These are phyloP conservation scores for Viola pubescens DNA, from an alignment of 441 rosid species.

Conservation along the genomic window DNA sequence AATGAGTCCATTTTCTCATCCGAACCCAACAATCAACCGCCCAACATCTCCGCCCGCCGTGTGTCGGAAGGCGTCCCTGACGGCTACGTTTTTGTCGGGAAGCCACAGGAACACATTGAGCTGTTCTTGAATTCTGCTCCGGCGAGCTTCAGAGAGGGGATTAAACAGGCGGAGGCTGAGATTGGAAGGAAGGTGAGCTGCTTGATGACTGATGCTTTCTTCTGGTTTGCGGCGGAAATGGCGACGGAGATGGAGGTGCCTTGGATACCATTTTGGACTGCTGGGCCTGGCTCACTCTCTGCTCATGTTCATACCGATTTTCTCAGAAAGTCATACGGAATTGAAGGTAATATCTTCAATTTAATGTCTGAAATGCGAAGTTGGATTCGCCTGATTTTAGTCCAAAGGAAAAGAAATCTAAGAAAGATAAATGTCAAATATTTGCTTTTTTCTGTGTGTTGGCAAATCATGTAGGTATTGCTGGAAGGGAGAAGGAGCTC, in stretches of 20 bases:
- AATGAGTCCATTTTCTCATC: conserved; percentile 24
- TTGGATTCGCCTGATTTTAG: neutral
- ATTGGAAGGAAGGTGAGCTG: conserved; percentile 38
- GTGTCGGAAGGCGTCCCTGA: conserved; percentile 41
- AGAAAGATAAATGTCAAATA: too few species aligned
- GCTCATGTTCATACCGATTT: conserved; percentile 29
- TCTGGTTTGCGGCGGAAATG: conserved; percentile 35
- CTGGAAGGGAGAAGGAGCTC: conserved; percentile 28
- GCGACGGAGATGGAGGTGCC: conserved; percentile 31
- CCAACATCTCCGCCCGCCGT: conserved; percentile 29
- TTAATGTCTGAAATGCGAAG: neutral
- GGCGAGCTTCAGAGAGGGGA: conserved; percentile 25
- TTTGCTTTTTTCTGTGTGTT: neutral
- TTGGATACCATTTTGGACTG: conserved; percentile 39
- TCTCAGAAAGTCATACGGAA: conserved; percentile 17
- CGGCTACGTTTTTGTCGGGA: conserved; percentile 33
- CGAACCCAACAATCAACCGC: neutral
- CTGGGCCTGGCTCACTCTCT: conserved; percentile 32
- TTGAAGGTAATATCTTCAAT: conserved; percentile 12
- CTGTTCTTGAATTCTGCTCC: conserved; percentile 48
- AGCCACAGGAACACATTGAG: conserved; percentile 42
- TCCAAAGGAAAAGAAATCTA: neutral
- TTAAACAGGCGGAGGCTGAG: conserved; percentile 37
- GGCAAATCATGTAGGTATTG: neutral
- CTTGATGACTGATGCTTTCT: conserved; percentile 47